A percentile compares a stretch with the other conserved stretches of the same genome.
These are phyloP conservation scores for Ceratocystis eucalypticola DNA, from an alignment of 2,329 filamentous ascomycete genomes.

Conservation along the genomic window DNA sequence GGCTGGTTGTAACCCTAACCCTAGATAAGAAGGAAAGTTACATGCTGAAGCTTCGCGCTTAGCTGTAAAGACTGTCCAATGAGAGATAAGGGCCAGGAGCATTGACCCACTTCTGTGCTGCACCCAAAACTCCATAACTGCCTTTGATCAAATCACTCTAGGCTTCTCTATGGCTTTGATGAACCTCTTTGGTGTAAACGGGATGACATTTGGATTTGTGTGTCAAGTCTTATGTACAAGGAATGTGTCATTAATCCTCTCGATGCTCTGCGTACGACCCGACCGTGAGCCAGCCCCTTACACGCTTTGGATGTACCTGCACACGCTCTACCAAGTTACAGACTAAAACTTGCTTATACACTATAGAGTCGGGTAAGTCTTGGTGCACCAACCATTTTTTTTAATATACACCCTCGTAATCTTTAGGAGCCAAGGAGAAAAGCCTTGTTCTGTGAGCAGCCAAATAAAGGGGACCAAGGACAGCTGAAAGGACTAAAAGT, in stretches of 20 bases:
- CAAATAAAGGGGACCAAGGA: neutral
- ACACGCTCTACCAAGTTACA: neutral
- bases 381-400: neutral
- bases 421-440: neutral
- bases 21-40: neutral
- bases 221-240: neutral
- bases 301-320: neutral
- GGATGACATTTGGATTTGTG: neutral
- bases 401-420: neutral
- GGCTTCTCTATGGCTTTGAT: neutral
- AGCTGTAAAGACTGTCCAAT: neutral
- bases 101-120: neutral
- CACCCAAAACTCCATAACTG: neutral
- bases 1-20: neutral
- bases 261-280: neutral
- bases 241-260: constrained; percentile 1
- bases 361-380: no score
- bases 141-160: neutral
- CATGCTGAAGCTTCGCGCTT: neutral
- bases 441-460: neutral
- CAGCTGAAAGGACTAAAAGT: neutral
- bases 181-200: neutral
- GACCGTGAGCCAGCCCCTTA: neutral
- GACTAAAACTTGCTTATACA: neutral
- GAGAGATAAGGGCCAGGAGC: neutral